Evolutionary conservation across 2,329 filamentous ascomycete species (phyloP).

Genomic region (Endothia cerciana): DNA sequence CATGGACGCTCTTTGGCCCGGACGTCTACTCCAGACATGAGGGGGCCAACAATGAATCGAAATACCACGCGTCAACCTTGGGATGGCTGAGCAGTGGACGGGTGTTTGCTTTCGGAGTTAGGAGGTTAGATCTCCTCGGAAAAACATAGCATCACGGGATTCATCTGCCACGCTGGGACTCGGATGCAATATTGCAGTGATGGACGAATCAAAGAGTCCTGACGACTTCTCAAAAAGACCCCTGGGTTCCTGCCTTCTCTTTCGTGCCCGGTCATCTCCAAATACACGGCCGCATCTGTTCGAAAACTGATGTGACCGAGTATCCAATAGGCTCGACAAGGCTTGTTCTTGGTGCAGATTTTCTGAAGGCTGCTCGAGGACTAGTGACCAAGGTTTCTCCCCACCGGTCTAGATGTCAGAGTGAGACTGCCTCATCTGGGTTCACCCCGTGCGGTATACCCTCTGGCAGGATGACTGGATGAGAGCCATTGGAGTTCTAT

Average conservation of each 20-base stretch:
- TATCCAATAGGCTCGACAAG: background rate
- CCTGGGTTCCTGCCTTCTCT: background rate
- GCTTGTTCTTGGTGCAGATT: background rate
- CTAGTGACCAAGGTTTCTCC: background rate
- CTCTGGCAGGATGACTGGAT: too few relatives aligned
- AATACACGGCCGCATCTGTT: background rate
- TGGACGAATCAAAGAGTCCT: conserved; percentile 29
- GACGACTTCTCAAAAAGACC: conserved; percentile 24
- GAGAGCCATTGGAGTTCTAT: too few relatives aligned
- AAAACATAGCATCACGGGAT: conserved; percentile 39
- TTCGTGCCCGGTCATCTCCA: background rate
- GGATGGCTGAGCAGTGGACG: conserved; percentile 34
- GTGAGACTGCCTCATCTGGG: too few relatives aligned
- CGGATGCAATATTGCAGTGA: conserved; percentile 28
- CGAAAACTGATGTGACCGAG: background rate
- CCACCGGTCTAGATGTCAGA: background rate
- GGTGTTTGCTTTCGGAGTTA: conserved; percentile 40
- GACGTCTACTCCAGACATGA: conserved; percentile 25
- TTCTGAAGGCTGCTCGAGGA: background rate
- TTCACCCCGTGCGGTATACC: too few relatives aligned
- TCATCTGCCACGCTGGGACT: conserved; percentile 30
- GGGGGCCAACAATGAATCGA: conserved; percentile 36
- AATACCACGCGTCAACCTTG: conserved; percentile 35
- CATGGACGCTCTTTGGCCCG: conserved; percentile 30
- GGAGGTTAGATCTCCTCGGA: conserved; percentile 39